A percentile compares a stretch with the other conserved stretches of the same genome.
These are phyloP conservation scores for Stropharia rugosoannulata DNA, from an alignment of 768 basidiomycete species.

Conservation along the genomic window DNA sequence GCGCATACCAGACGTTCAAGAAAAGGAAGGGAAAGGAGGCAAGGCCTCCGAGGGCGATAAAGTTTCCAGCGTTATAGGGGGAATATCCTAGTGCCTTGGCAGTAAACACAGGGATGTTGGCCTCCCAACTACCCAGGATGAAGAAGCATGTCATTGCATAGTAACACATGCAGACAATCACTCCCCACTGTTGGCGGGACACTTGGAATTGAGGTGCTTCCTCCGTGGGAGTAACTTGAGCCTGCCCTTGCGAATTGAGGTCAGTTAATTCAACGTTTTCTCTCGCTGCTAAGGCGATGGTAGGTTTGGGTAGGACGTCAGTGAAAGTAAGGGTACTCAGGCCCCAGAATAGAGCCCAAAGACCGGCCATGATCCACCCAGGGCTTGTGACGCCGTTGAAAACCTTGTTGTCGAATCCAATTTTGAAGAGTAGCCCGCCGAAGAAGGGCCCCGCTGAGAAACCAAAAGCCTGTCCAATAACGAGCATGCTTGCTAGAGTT, in stretches of 20 bases:
- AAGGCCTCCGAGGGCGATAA: constrained; percentile 67
- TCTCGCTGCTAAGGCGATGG: neutral
- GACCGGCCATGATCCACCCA: constrained; percentile 58
- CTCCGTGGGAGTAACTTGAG: neutral
- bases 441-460: constrained; percentile 64
- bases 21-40: constrained; percentile 67
- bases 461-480: constrained; percentile 61
- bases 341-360: constrained; percentile 55
- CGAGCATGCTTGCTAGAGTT: constrained; percentile 60
- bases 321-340: constrained; percentile 33
- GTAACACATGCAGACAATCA: constrained; percentile 66
- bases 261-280: constrained; percentile 35
- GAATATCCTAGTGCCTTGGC: constrained; percentile 49
- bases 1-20: constrained; percentile 54
- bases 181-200: constrained; percentile 39
- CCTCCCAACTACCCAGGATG: constrained; percentile 68
- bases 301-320: constrained; percentile 28
- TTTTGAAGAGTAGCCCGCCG: constrained; percentile 60
- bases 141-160: constrained; percentile 71
- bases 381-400: constrained; percentile 73
- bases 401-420: constrained; percentile 52
- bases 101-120: constrained; percentile 64
- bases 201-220: constrained; percentile 9
- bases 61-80: constrained; percentile 66
- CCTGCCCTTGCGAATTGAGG: neutral